Base-by-base conservation (phyloP, 2,329 filamentous ascomycete species). In the Aspergillus awamori region DNA sequence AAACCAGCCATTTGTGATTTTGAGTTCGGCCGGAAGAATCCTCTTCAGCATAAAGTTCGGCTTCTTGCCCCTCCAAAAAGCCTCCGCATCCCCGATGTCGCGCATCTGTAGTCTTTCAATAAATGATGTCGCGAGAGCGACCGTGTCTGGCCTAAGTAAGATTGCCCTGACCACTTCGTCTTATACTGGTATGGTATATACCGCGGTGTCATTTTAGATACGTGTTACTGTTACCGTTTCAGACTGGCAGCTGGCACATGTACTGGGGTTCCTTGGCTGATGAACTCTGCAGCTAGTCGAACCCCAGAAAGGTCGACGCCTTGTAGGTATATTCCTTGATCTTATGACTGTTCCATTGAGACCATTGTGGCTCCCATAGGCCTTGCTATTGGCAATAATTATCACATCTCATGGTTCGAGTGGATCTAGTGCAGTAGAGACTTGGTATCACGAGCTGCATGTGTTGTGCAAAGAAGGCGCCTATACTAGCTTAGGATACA, bases 11-110 rank as follows among this genome's bases (percentile, higher is more conserved):
- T 24, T 11, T 45, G 15, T 17, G 11, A 51, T 17, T 17, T 51
- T 51, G 26, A 51, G 47, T 51, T 51, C 47, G n/a, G 47, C 47
- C 47, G 47, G 47, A 28, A 33, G 47, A 51, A 51, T 51, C n/a
- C 26, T 51, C 28, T 33, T 51, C 13, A n/a, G n/a, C 24, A 48
- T 48, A 17, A 33, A 30, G 47, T 51, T 51, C 28, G 47, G 15
- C 47, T 51, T 28, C 47, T 33, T 51, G 30, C 28, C 26, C 47
- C 47, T 51, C 28, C 47, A 51, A 30, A 7, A 30, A 33, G 33
- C n/a, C 15, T 51, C 47, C 47, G 47, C 28, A 22, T 51, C 47
- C 26, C 47, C 47, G 47, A 20, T 33, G 28, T 51, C 47, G 47
- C 47, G 26, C 47, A 30, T 51, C 26, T 51, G 47, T 11, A 26